Evolutionary conservation across 306 rosid species (phyloP).

Genomic region (Argentina anserina): DNA sequence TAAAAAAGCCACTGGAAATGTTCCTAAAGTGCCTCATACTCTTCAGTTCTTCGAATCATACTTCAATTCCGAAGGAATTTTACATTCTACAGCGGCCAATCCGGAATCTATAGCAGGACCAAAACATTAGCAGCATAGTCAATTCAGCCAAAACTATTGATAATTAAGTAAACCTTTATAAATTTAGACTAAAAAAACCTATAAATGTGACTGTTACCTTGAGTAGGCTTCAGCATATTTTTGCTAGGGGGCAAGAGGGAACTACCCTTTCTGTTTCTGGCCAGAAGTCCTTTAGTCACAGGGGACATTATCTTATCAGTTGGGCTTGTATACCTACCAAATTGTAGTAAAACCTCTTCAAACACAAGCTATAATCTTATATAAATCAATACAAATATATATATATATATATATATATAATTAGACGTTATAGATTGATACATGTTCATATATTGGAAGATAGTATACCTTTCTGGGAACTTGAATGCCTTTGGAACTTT

Average conservation of each 20-base stretch:
- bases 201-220: conserved; percentile 33
- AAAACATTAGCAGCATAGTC: conserved; percentile 1
- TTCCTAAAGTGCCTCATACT: conserved; percentile 17
- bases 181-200: no score
- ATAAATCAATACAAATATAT: background rate
- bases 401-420: background rate
- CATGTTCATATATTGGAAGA: background rate
- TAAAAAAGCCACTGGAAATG: background rate
- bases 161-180: background rate
- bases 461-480: conserved; percentile 71
- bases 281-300: conserved; percentile 70
- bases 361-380: background rate
- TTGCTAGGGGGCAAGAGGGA: conserved; percentile 51
- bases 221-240: conserved; percentile 26
- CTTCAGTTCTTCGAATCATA: conserved; percentile 16
- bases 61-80: conserved; percentile 34
- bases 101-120: conserved; percentile 41
- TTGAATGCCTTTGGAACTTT: conserved; percentile 77
- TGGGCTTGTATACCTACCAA: conserved; percentile 77
- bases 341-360: background rate
- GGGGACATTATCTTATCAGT: conserved; percentile 85
- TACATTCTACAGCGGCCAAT: conserved; percentile 34
- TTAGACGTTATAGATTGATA: background rate
- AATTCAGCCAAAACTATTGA: background rate
- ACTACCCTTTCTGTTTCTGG: conserved; percentile 62